phyloP scores from a whole-genome alignment of 2,329 filamentous ascomycete genomes.

The Alternaria sp. region DNA sequence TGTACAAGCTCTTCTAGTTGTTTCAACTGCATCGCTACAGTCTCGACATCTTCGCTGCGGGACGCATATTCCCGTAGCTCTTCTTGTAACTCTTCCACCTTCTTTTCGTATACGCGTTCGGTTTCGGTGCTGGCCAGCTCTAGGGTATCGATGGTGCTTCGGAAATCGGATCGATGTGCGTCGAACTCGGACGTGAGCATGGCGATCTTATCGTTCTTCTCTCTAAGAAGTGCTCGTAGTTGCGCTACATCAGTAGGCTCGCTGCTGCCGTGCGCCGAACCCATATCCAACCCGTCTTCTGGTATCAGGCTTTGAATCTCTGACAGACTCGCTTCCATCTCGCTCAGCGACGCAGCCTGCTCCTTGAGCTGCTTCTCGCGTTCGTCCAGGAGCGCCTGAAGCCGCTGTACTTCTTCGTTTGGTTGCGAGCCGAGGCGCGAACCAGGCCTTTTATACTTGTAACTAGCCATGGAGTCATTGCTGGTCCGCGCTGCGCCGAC shows the following conservation, averaged over 20 bases:
- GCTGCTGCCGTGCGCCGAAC: conserved; percentile 52
- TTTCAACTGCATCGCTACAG: conserved; percentile 88
- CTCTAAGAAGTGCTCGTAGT: conserved; percentile 80
- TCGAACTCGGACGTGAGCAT: conserved; percentile 95
- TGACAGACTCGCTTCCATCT: conserved; percentile 89
- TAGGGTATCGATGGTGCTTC: conserved; percentile 94
- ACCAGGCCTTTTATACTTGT: conserved; percentile 37
- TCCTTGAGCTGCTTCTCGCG: conserved; percentile 88
- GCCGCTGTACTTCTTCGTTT: conserved; percentile 71
- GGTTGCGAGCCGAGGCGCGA: conserved; percentile 45
- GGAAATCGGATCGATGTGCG: conserved; percentile 90
- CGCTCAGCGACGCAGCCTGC: conserved; percentile 78
- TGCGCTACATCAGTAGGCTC: conserved; percentile 71
- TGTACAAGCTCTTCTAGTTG: conserved; percentile 95
- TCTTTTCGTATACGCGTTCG: conserved; percentile 92
- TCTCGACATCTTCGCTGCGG: conserved; percentile 86
- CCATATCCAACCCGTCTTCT: conserved; percentile 56
- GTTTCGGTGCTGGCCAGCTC: conserved; percentile 96
- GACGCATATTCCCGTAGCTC: conserved; percentile 85
- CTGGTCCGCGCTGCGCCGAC: conserved; percentile 59
- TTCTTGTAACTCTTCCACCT: conserved; percentile 82
- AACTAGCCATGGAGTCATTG: conserved; percentile 60
- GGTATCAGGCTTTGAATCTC: conserved; percentile 79
- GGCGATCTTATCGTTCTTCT: conserved; percentile 97
- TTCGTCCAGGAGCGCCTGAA: conserved; percentile 78